These are phyloP conservation scores for Cafeteria roenbergensis DNA, from an alignment of 108 stramenopile genomes.

Conservation along the genomic window DNA sequence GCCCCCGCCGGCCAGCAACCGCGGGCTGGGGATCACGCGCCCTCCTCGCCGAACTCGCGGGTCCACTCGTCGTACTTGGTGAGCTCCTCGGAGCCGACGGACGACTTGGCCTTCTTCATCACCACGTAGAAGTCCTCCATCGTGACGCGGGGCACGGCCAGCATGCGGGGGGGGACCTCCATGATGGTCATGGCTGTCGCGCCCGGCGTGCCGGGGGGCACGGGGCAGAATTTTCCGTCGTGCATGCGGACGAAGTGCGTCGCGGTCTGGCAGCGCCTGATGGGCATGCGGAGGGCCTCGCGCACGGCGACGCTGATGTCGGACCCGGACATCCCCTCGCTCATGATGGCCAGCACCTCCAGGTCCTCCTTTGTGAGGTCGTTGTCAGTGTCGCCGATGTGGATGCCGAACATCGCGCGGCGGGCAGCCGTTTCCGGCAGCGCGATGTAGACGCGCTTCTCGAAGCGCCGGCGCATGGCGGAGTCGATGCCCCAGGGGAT, in stretches of 20 bases:
- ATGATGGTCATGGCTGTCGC: too few species aligned
- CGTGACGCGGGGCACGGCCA: conserved; percentile 28
- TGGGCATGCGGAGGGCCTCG: conserved; percentile 91
- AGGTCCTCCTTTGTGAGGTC: conserved; percentile 64
- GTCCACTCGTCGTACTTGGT: conserved; percentile 84
- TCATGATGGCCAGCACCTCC: conserved; percentile 56
- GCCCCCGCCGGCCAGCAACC: conserved; percentile 19
- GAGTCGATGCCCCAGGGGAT: conserved; percentile 96
- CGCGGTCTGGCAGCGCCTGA: conserved; percentile 79
- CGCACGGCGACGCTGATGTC: conserved; percentile 87
- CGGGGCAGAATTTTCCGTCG: conserved; percentile 8
- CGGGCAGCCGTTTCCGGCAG: conserved; percentile 75
- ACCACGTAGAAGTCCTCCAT: conserved; percentile 37
- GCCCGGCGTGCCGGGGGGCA: conserved; percentile 59
- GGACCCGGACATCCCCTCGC: conserved; percentile 72
- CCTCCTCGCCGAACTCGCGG: conserved; percentile 87
- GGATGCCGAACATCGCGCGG: conserved; percentile 71
- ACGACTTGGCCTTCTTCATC: conserved; percentile 28
- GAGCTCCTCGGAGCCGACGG: conserved; percentile 80
- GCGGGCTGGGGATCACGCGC: too few species aligned
- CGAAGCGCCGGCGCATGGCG: conserved; percentile 96
- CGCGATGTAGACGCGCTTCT: conserved; percentile 96
- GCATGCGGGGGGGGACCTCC: too few species aligned
- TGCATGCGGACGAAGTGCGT: conserved; percentile 54
- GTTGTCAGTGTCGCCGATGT: conserved; percentile 70